Percentiles rank a stretch among this genome's conserved stretches.
Evolutionary conservation across 2,329 filamentous ascomycete genomes (phyloP).

Genomic region (Trichoderma atrobrunneum): DNA sequence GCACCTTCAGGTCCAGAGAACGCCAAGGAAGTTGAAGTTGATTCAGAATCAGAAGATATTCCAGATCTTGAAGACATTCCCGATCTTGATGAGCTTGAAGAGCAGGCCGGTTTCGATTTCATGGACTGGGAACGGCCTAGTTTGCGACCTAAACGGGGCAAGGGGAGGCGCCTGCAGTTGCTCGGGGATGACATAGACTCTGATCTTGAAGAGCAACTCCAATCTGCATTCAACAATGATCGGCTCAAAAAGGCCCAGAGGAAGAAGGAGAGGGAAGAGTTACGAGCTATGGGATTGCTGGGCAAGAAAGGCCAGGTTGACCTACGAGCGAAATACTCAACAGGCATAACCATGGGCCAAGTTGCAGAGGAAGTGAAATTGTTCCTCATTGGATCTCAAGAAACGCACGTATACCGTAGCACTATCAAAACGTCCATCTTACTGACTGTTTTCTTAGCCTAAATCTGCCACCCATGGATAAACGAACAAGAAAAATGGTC

Average conservation of each 20-base stretch:
- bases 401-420: conserved; percentile 51
- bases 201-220: conserved; percentile 61
- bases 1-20: neutral
- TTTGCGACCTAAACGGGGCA: conserved; percentile 59
- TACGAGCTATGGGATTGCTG: conserved; percentile 64
- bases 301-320: conserved; percentile 58
- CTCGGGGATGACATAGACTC: conserved; percentile 59
- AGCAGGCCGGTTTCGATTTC: conserved; percentile 71
- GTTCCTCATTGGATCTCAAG: conserved; percentile 64
- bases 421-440: neutral
- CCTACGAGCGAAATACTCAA: conserved; percentile 67
- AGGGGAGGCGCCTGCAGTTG: conserved; percentile 55
- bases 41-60: neutral
- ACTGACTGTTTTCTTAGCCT: conserved; percentile 48
- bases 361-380: conserved; percentile 68
- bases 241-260: conserved; percentile 67
- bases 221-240: conserved; percentile 63
- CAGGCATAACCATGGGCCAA: conserved; percentile 68
- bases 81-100: conserved; percentile 16
- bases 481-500: conserved; percentile 69
- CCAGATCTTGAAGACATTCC: neutral
- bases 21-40: neutral
- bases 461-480: conserved; percentile 79
- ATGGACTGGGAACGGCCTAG: conserved; percentile 79
- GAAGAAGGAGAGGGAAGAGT: conserved; percentile 67